Evolutionary conservation across 306 rosid genomes (phyloP).

Genomic region (Trichosanthes truncata): DNA sequence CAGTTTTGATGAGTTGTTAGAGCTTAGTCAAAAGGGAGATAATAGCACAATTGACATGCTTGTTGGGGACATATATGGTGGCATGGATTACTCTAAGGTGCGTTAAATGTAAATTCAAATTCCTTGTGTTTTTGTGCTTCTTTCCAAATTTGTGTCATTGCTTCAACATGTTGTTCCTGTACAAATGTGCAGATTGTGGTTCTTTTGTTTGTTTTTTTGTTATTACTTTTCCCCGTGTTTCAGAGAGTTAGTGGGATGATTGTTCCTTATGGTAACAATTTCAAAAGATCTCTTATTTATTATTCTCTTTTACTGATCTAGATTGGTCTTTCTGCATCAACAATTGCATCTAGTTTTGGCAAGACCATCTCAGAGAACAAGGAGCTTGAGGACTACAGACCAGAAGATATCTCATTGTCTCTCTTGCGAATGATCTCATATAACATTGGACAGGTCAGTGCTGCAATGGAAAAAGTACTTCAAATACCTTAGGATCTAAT

Average conservation of each 20-base stretch:
- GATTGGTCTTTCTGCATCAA: constrained; percentile 97
- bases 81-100: constrained; percentile 95
- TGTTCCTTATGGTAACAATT: neutral
- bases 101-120: constrained; percentile 12
- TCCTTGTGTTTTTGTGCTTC: neutral
- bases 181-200: neutral
- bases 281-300: neutral
- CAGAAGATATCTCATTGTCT: constrained; percentile 96
- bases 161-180: neutral
- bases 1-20: constrained; percentile 96
- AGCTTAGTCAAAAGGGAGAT: constrained; percentile 95
- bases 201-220: neutral
- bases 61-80: constrained; percentile 98
- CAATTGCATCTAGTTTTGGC: constrained; percentile 98
- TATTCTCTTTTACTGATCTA: constrained; percentile 22
- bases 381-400: constrained; percentile 91
- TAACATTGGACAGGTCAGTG: constrained; percentile 93
- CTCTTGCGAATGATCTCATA: constrained; percentile 97
- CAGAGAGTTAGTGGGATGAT: no score
- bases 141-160: neutral
- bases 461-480: neutral
- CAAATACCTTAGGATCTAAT: neutral
- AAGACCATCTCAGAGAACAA: constrained; percentile 79
- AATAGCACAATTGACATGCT: constrained; percentile 93
- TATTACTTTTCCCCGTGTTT: neutral